Evolutionary conservation across 1,139 yeast species (phyloP).

Genomic region (Nematodospora anomalae): DNA sequence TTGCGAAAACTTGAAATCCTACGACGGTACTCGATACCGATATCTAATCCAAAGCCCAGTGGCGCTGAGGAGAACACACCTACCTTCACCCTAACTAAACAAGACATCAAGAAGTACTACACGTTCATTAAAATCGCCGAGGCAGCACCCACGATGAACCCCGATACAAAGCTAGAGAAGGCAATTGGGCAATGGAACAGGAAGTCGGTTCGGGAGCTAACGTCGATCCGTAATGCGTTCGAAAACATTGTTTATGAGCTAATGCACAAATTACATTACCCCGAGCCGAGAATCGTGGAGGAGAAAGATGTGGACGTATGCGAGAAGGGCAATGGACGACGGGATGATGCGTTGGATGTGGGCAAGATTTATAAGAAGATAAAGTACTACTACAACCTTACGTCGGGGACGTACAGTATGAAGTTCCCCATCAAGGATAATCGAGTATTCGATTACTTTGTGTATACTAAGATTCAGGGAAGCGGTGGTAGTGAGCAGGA

Average conservation of each 20-base stretch:
- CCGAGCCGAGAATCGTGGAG: not conserved
- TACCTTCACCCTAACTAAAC: slow-evolving; percentile 4
- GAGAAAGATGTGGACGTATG: not conserved
- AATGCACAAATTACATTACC: not conserved
- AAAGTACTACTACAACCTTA: slow-evolving; percentile 2
- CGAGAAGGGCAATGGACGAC: too few relatives aligned
- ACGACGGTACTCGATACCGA: too few relatives aligned
- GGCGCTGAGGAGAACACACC: too few relatives aligned
- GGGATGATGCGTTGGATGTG: too few relatives aligned
- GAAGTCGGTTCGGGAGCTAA: slow-evolving; percentile 4
- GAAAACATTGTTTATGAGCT: slow-evolving; percentile 5
- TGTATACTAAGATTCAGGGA: not conserved
- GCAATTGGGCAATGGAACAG: slow-evolving; percentile 1
- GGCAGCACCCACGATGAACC: not conserved
- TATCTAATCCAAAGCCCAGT: too few relatives aligned
- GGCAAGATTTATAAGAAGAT: not conserved
- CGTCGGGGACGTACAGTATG: slow-evolving; percentile 1
- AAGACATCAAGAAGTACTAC: slow-evolving; percentile 7
- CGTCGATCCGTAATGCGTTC: not conserved
- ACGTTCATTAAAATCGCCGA: slow-evolving; percentile 5
- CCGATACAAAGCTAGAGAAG: slow-evolving; percentile 3
- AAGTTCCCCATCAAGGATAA: not conserved
- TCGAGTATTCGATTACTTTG: not conserved
- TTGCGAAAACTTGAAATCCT: too few relatives aligned
- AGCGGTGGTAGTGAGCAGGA: not conserved